A percentile compares a stretch with the other conserved stretches of the same genome.
phyloP scores from a whole-genome alignment of 305 asterid genomes.

The Fraxinus nigra region DNA sequence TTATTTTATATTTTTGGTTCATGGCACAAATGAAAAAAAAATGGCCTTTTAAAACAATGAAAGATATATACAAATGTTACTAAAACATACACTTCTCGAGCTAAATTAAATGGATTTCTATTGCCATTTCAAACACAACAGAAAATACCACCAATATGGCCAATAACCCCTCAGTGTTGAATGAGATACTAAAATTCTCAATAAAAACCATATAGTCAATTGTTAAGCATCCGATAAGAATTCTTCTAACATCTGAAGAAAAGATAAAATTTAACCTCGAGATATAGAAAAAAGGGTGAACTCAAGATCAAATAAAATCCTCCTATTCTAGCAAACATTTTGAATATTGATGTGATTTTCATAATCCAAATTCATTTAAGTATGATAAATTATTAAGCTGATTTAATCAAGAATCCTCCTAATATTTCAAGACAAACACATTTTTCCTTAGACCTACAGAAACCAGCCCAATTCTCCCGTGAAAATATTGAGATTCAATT shows the following conservation, averaged over 20 bases:
- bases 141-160: neutral
- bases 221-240: neutral
- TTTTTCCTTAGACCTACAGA: neutral
- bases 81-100: neutral
- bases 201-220: neutral
- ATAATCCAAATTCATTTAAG: neutral
- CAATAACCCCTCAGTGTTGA: neutral
- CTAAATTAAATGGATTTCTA: neutral
- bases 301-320: neutral
- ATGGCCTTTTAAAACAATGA: neutral
- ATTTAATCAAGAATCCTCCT: neutral
- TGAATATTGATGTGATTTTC: neutral
- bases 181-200: neutral
- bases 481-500: neutral
- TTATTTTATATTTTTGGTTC: neutral
- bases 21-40: neutral
- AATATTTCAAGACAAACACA: neutral
- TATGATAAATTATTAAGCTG: neutral
- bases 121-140: neutral
- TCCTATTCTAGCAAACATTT: neutral
- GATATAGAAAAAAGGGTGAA: neutral
- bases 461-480: neutral
- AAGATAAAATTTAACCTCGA: neutral
- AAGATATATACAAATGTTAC: neutral
- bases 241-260: neutral